phyloP scores from a whole-genome alignment of 2,329 filamentous ascomycete species.

The Epichloe hybrida region DNA sequence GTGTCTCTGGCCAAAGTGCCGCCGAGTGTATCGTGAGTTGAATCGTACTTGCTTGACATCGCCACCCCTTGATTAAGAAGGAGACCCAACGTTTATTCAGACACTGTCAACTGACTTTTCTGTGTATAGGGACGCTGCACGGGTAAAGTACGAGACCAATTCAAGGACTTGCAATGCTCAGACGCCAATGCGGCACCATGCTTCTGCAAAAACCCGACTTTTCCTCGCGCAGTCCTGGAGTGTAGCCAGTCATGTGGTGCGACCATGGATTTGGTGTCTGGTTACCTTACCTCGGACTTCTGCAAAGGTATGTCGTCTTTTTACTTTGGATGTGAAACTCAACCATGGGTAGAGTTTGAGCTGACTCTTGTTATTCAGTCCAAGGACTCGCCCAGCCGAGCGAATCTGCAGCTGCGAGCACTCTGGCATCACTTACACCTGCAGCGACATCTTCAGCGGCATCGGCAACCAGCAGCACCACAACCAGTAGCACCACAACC shows the following conservation, averaged over 20 bases:
- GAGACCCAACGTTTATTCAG: neutral
- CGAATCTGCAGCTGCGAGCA: neutral
- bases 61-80: too few relatives aligned
- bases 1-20: slow-evolving; percentile 13
- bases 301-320: slow-evolving; percentile 12
- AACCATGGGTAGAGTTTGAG: neutral
- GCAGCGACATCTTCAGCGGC: neutral
- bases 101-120: neutral
- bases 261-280: slow-evolving; percentile 10
- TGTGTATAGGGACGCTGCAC: slow-evolving; percentile 10
- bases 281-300: slow-evolving; percentile 10
- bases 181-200: slow-evolving; percentile 22
- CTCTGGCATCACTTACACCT: neutral
- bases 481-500: neutral
- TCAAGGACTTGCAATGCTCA: slow-evolving; percentile 13
- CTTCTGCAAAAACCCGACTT: slow-evolving; percentile 24
- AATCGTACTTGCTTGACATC: neutral
- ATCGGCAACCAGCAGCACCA: neutral
- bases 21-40: slow-evolving; percentile 20
- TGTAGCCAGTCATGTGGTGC: slow-evolving; percentile 20
- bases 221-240: slow-evolving; percentile 24
- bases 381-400: neutral
- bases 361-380: neutral
- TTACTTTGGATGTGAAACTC: neutral
- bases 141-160: slow-evolving; percentile 9